Percentiles rank a stretch among this genome's conserved stretches.
These are phyloP conservation scores for Myxozyma kluyveri DNA, from an alignment of 805 yeast genomes.

Conservation along the genomic window DNA sequence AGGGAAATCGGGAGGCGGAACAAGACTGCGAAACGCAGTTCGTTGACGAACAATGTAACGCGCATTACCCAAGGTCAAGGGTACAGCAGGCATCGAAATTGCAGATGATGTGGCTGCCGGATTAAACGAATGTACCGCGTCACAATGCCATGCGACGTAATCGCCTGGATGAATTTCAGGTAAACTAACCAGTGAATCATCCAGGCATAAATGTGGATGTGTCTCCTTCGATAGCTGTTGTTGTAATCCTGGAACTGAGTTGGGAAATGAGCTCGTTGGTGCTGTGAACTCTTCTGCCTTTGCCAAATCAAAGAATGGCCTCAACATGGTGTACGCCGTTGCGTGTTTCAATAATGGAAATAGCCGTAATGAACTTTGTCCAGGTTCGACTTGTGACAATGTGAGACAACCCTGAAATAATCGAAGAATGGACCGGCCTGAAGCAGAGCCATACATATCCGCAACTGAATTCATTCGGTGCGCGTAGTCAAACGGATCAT, in stretches of 20 bases:
- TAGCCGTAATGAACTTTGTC: constrained; percentile 44
- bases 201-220: constrained; percentile 43
- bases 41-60: constrained; percentile 28
- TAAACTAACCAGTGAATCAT: constrained; percentile 38
- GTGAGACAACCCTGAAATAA: constrained; percentile 49
- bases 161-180: constrained; percentile 47
- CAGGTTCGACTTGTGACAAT: constrained; percentile 39
- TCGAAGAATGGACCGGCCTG: constrained; percentile 42
- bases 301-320: constrained; percentile 38
- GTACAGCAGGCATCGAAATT: constrained; percentile 42
- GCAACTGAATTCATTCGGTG: constrained; percentile 40
- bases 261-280: constrained; percentile 8
- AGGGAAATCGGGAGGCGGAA: constrained; percentile 36
- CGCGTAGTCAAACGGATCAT: constrained; percentile 43
- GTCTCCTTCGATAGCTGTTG: constrained; percentile 37
- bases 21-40: constrained; percentile 20
- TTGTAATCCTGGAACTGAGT: constrained; percentile 35
- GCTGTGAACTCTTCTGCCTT: constrained; percentile 2
- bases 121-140: constrained; percentile 45
- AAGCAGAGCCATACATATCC: constrained; percentile 38
- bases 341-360: constrained; percentile 42
- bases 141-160: constrained; percentile 47
- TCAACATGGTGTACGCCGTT: constrained; percentile 43
- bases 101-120: constrained; percentile 38
- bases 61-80: constrained; percentile 34